These are phyloP conservation scores for Anacardium occidentale DNA, from an alignment of 345 rosid genomes.

Conservation along the genomic window DNA sequence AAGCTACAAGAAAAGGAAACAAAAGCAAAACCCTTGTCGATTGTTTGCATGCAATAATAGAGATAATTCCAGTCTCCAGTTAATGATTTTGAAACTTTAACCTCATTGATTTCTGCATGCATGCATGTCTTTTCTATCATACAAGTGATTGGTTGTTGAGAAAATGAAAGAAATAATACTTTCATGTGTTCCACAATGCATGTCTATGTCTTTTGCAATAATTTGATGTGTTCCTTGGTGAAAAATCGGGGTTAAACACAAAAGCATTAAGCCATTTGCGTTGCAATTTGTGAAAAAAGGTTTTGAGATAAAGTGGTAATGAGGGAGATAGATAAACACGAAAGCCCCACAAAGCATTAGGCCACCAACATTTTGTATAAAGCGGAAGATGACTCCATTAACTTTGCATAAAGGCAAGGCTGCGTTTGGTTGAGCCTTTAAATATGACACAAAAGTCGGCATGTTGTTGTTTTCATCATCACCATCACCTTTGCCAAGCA, in stretches of 20 bases:
- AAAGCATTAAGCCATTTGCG: background rate
- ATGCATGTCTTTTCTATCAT: background rate
- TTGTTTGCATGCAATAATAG: background rate
- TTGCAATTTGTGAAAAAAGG: background rate
- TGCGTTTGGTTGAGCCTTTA: background rate
- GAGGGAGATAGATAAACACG: constrained; percentile 8
- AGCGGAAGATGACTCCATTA: constrained; percentile 12
- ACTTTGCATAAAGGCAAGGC: constrained; percentile 10
- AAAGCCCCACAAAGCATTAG: constrained; percentile 40
- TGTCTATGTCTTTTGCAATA: too few species aligned
- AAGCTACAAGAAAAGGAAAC: background rate
- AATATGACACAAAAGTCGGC: background rate
- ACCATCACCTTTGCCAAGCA: background rate
- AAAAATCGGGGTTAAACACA: background rate
- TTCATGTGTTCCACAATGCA: too few species aligned
- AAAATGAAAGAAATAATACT: too few species aligned
- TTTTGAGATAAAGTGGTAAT: background rate
- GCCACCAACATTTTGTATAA: constrained; percentile 6
- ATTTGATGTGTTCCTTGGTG: too few species aligned
- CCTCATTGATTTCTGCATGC: background rate
- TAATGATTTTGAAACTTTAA: too few species aligned
- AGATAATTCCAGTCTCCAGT: too few species aligned
- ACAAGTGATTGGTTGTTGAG: too few species aligned
- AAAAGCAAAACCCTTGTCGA: background rate
- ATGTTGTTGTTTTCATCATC: background rate